Conservation (phyloP, 768 basidiomycete genomes). For the Dentipellis sp. region DNA sequence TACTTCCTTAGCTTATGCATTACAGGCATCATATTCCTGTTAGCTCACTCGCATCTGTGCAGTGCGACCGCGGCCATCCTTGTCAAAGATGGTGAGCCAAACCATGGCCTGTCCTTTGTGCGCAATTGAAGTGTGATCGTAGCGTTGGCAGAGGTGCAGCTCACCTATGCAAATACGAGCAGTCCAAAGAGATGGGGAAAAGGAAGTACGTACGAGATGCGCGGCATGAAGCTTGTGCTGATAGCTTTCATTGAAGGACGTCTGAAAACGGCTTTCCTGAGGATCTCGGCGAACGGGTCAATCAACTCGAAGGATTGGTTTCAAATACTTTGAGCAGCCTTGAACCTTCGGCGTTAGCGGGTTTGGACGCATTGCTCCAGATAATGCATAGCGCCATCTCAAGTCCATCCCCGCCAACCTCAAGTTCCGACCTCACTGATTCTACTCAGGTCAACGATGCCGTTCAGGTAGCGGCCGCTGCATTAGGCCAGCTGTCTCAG, state of each 20-base stretch:
- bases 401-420: background rate
- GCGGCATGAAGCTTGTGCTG: background rate
- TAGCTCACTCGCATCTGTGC: background rate
- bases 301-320: constrained; percentile 1
- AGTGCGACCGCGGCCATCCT: constrained; percentile 19
- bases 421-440: background rate
- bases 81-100: constrained; percentile 16
- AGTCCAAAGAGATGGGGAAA: constrained; percentile 5
- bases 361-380: constrained; percentile 15
- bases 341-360: constrained; percentile 8
- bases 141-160: constrained; percentile 14
- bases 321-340: constrained; percentile 1
- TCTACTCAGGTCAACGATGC: constrained; percentile 3
- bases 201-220: constrained; percentile 8
- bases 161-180: constrained; percentile 14
- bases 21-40: background rate
- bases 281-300: background rate
- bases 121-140: background rate
- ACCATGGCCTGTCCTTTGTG: background rate
- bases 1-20: background rate
- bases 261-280: background rate
- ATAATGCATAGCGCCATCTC: constrained; percentile 6
- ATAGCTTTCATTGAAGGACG: background rate
- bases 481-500: constrained; percentile 14
- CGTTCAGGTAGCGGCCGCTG: constrained; percentile 12